Base-by-base conservation (phyloP, 441 rosid genomes). In the Corymbia citriodora region DNA sequence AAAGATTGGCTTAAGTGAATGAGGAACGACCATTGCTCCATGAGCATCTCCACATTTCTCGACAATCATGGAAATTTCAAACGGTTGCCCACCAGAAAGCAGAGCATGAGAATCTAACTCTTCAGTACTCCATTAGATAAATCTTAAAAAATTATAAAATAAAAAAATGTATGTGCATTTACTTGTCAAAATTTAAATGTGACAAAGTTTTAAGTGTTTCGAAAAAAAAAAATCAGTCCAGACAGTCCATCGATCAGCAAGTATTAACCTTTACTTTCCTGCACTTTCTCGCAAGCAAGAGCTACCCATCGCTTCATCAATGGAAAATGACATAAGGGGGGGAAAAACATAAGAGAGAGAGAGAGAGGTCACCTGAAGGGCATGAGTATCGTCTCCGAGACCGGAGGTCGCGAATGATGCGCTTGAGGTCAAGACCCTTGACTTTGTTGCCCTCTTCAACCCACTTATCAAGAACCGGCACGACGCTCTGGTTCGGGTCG, bases 391-490 rank as follows among this genome's bases (percentile, higher is more conserved):
- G 88, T 23, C 68, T 55, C 31, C 88, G 70, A 48, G 88, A 87
- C 40, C 88, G 88, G 52, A 87, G 88, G 70, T 55, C 65, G 88
- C 68, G 88, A 1, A 87, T 87, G 1, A 87, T 87, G 88, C 21
- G 13, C 65, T 61, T 87, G 88, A 87, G 68, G 50, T 92, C 91
- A 3, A 48, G 29, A 29, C 57, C 68, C 13, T 87, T 86, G 54
- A 92, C 87, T 27, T 88, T 85, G 48, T 48, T 90, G 25, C 94
- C 95, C 49, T 93, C 93, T 82, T 82, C 63, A 88, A 92, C 91
- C 96, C 96, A 95, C 72, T 93, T 91, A 85, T 94, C 94, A 87
- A 94, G 93, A 59, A 94, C 94, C 18, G 95, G 94, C 72, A 36
- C 88, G n/a, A 94, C 25, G 70, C 93, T 92, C 68, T 82, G 81